These are phyloP conservation scores for Amylocarpus encephaloides DNA, from an alignment of 2,329 filamentous ascomycete species.

Conservation along the genomic window DNA sequence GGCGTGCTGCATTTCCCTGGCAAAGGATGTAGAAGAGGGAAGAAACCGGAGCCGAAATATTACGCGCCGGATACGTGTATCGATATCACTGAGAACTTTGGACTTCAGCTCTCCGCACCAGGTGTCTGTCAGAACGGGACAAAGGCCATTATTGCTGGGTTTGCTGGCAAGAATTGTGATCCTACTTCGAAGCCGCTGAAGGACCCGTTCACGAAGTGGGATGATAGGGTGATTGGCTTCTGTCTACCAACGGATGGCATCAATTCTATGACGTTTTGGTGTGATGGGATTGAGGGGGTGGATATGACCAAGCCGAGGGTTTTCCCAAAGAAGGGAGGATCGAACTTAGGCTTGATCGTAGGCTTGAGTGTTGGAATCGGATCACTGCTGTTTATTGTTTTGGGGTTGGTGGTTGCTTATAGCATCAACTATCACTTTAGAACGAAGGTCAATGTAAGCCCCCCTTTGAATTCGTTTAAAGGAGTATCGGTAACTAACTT, in stretches of 20 bases:
- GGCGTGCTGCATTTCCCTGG: neutral
- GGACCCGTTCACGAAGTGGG: neutral
- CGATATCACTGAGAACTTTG: neutral
- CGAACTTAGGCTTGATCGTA: neutral
- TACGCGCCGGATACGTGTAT: neutral
- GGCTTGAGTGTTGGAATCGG: neutral
- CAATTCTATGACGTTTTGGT: constrained; percentile 1
- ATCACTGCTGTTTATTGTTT: neutral
- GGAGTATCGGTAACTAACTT: too few relatives aligned
- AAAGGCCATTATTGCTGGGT: neutral
- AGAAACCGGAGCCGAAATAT: neutral
- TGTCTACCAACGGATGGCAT: neutral
- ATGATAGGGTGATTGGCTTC: neutral
- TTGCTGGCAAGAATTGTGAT: neutral
- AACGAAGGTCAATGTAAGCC: neutral
- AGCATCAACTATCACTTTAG: constrained; percentile 2
- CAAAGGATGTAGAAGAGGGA: neutral
- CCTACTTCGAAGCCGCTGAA: neutral
- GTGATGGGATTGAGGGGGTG: neutral
- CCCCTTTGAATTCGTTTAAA: neutral
- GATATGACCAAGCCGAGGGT: neutral
- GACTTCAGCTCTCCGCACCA: neutral
- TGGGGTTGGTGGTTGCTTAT: neutral
- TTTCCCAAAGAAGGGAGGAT: neutral
- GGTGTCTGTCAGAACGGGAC: constrained; percentile 1